Conservation (phyloP, 768 basidiomycete genomes). For the Phlebiopsis flavidoalba region DNA sequence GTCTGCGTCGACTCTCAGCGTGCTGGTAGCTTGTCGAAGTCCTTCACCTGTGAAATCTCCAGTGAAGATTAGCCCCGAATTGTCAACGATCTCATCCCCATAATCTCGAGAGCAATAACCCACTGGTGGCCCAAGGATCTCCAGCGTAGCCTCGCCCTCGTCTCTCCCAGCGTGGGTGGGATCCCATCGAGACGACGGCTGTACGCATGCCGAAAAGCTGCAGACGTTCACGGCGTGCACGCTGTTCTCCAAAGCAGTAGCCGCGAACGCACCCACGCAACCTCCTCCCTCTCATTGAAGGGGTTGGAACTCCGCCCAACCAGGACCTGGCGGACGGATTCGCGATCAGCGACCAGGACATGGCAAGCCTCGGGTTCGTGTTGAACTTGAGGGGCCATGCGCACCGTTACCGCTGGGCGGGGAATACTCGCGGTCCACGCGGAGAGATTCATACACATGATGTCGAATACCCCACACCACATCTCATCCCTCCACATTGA, state of each 20-base stretch:
- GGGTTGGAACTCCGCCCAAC: constrained; percentile 37
- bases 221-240: constrained; percentile 36
- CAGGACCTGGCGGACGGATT: constrained; percentile 8
- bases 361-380: constrained; percentile 35
- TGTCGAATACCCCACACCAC: constrained; percentile 28
- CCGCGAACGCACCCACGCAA: constrained; percentile 30
- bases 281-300: constrained; percentile 32
- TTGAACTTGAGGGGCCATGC: constrained; percentile 18
- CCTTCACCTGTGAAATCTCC: background rate
- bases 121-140: constrained; percentile 55
- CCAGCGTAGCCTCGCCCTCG: constrained; percentile 37
- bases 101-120: constrained; percentile 42
- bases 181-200: constrained; percentile 39
- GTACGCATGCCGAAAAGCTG: constrained; percentile 38
- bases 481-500: constrained; percentile 43
- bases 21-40: background rate
- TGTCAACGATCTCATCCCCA: constrained; percentile 46
- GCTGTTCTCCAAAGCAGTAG: constrained; percentile 38
- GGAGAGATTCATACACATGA: background rate
- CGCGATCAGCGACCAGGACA: constrained; percentile 23
- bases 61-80: constrained; percentile 23
- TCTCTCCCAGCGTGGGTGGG: constrained; percentile 47
- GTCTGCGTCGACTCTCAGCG: background rate
- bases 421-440: constrained; percentile 29
- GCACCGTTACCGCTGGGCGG: constrained; percentile 25